Evolutionary conservation across 2,329 filamentous ascomycete genomes (phyloP).

Genomic region (Coniochaeta sp.): DNA sequence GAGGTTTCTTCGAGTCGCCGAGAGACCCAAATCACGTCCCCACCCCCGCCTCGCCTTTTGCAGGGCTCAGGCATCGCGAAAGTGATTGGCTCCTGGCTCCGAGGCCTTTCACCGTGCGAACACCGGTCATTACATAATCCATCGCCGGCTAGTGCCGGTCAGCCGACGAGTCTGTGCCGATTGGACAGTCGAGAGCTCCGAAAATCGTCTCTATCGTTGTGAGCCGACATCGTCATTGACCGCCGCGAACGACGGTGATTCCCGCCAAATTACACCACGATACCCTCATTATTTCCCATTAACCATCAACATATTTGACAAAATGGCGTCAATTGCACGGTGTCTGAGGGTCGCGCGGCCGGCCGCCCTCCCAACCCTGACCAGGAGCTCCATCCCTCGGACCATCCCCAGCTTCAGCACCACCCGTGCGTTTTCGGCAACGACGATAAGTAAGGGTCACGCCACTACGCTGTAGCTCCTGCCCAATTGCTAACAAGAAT

Average conservation of each 20-base stretch:
- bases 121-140: neutral
- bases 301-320: neutral
- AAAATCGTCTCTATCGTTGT: neutral
- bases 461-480: constrained; percentile 14
- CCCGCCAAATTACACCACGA: neutral
- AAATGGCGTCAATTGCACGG: constrained; percentile 56
- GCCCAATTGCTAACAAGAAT: constrained; percentile 1
- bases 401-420: constrained; percentile 26
- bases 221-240: constrained; percentile 2
- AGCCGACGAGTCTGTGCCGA: neutral
- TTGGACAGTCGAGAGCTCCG: neutral
- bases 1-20: too few relatives aligned
- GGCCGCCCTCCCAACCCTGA: constrained; percentile 32
- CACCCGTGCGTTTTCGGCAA: constrained; percentile 38
- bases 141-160: neutral
- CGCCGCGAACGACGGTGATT: neutral
- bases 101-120: neutral
- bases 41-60: neutral
- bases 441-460: constrained; percentile 30
- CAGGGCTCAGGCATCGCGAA: neutral
- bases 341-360: constrained; percentile 44
- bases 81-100: neutral
- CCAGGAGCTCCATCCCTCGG: constrained; percentile 25
- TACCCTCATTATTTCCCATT: neutral
- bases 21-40: neutral